Conservation (phyloP, 2,329 filamentous ascomycete genomes). For the Didymella pomorum region DNA sequence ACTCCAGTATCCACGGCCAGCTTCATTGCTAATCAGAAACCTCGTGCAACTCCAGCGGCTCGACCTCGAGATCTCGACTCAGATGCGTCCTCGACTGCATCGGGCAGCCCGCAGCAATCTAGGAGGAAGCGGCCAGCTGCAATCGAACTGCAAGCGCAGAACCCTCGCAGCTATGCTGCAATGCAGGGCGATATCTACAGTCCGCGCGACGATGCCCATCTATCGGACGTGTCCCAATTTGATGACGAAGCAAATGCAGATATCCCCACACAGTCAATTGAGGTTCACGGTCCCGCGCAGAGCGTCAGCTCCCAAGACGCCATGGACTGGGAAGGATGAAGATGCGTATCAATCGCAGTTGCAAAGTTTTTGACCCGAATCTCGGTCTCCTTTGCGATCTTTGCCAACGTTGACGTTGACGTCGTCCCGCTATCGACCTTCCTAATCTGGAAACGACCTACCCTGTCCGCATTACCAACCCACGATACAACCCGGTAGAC, state of each 20-base stretch:
- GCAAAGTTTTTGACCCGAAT: slow-evolving; percentile 32
- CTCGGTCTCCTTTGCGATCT: slow-evolving; percentile 3
- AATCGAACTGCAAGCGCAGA: slow-evolving; percentile 30
- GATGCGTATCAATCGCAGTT: slow-evolving; percentile 41
- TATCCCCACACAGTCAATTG: slow-evolving; percentile 16
- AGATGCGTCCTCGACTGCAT: slow-evolving; percentile 4
- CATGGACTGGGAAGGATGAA: slow-evolving; percentile 21
- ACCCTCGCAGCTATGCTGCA: slow-evolving; percentile 36
- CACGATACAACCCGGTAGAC: slow-evolving; percentile 21
- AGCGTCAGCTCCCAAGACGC: neutral
- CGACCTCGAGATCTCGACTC: slow-evolving; percentile 1
- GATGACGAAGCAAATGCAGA: slow-evolving; percentile 15
- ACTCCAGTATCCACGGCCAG: slow-evolving; percentile 25
- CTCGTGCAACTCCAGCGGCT: neutral
- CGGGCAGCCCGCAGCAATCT: neutral
- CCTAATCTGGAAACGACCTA: slow-evolving; percentile 38
- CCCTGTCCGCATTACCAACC: slow-evolving; percentile 29
- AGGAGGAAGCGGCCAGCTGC: slow-evolving; percentile 10
- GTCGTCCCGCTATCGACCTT: slow-evolving; percentile 34
- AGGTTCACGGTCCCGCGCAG: neutral
- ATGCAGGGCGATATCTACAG: slow-evolving; percentile 23
- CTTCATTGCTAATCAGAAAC: slow-evolving; percentile 34
- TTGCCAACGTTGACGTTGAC: slow-evolving; percentile 15
- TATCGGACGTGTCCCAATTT: slow-evolving; percentile 1
- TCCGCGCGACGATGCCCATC: neutral